A percentile compares a stretch with the other conserved stretches of the same genome.
Conservation (phyloP, 2,329 filamentous ascomycete species). For the Sarocladium strictum region DNA sequence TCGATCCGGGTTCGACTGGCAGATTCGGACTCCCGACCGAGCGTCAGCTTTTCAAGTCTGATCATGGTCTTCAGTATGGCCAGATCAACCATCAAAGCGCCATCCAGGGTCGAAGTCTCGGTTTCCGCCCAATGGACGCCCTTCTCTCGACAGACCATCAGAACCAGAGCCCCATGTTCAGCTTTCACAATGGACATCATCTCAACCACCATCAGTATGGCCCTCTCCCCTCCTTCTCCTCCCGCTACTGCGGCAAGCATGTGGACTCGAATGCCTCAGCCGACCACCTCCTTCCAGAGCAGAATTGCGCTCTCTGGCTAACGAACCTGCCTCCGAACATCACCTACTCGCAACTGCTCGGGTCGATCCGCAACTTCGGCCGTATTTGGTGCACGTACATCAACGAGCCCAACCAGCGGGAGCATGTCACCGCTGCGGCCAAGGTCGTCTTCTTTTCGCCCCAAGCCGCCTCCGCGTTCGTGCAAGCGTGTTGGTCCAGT, state of each 20-base stretch:
- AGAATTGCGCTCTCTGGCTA: slow-evolving; percentile 48
- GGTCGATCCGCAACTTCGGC: slow-evolving; percentile 36
- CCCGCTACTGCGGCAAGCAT: slow-evolving; percentile 31
- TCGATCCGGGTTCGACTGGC: background rate
- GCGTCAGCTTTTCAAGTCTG: background rate
- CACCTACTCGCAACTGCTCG: slow-evolving; percentile 37
- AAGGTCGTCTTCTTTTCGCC: slow-evolving; percentile 45
- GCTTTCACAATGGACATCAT: background rate
- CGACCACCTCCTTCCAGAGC: slow-evolving; percentile 20
- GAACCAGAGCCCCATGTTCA: background rate
- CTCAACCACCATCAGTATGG: background rate
- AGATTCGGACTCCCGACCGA: background rate
- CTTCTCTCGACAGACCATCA: background rate
- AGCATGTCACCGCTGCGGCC: slow-evolving; percentile 34
- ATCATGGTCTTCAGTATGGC: too few species aligned
- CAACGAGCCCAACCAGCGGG: slow-evolving; percentile 36
- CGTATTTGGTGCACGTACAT: slow-evolving; percentile 47
- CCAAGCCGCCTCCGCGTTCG: slow-evolving; percentile 27
- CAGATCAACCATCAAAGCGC: background rate
- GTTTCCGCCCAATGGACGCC: slow-evolving; percentile 5
- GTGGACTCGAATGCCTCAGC: slow-evolving; percentile 28
- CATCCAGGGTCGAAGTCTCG: background rate
- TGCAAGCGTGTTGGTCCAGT: slow-evolving; percentile 25
- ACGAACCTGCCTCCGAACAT: slow-evolving; percentile 41
- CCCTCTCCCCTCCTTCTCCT: slow-evolving; percentile 19